Percentiles rank a stretch among this genome's conserved stretches.
These are phyloP conservation scores for Trypanosoma avium DNA, from an alignment of 208 protist genomes.

Conservation along the genomic window DNA sequence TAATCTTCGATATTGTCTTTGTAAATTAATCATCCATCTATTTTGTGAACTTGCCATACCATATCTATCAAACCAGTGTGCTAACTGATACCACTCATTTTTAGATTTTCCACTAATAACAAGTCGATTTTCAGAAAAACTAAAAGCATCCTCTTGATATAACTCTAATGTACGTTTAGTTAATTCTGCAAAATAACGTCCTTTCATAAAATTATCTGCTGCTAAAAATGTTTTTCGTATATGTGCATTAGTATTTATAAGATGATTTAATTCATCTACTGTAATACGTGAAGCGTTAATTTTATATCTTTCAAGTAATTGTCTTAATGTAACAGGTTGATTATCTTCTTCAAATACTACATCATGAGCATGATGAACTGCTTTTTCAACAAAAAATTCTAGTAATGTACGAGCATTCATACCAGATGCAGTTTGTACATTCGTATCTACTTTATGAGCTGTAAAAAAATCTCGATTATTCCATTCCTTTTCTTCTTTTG, in stretches of 20 bases:
- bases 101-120: slow-evolving; percentile 67
- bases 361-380: slow-evolving; percentile 83
- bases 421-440: slow-evolving; percentile 87
- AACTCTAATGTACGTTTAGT: slow-evolving; percentile 82
- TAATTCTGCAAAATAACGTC: slow-evolving; percentile 92
- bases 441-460: slow-evolving; percentile 90
- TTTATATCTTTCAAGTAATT: slow-evolving; percentile 72
- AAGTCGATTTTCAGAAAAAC: slow-evolving; percentile 87
- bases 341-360: slow-evolving; percentile 85
- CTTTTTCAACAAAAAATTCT: slow-evolving; percentile 91
- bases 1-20: slow-evolving; percentile 89
- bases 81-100: slow-evolving; percentile 95
- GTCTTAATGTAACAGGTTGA: slow-evolving; percentile 73
- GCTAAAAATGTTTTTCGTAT: slow-evolving; percentile 79
- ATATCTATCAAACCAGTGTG: slow-evolving; percentile 96
- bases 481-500: slow-evolving; percentile 80
- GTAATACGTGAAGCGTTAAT: slow-evolving; percentile 80
- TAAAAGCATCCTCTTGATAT: slow-evolving; percentile 84
- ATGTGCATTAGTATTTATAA: slow-evolving; percentile 64
- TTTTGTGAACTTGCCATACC: slow-evolving; percentile 94
- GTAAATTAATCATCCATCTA: slow-evolving; percentile 97
- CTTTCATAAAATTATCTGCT: slow-evolving; percentile 90
- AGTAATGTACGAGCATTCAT: slow-evolving; percentile 85
- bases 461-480: slow-evolving; percentile 92
- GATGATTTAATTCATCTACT: slow-evolving; percentile 86